phyloP scores from a whole-genome alignment of 176 grass and related monocot species.

The Raddia guianensis region DNA sequence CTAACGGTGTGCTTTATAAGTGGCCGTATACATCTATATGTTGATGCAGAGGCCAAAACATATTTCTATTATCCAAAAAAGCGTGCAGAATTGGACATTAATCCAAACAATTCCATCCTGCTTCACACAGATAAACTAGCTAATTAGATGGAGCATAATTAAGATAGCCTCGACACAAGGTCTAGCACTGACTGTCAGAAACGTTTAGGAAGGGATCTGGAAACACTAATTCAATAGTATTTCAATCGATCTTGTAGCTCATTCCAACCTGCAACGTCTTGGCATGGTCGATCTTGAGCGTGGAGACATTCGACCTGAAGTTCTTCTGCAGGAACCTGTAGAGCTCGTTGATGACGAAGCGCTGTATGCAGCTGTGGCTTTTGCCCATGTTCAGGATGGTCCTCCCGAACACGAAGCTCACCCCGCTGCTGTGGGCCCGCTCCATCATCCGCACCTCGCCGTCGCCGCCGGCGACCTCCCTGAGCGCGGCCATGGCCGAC shows the following conservation, averaged over 20 bases:
- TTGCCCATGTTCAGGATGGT: conserved; percentile 39
- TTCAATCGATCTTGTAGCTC: conserved; percentile 38
- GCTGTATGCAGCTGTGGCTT: conserved; percentile 13
- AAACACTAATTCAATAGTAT: background rate
- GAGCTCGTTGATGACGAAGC: conserved; percentile 31
- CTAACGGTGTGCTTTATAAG: too few relatives aligned
- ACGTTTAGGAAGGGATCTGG: background rate
- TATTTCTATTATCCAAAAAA: too few relatives aligned
- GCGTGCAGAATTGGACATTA: background rate
- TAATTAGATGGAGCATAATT: background rate
- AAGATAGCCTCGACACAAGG: background rate
- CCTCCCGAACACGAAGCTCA: conserved; percentile 47
- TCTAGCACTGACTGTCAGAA: background rate
- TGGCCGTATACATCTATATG: too few relatives aligned
- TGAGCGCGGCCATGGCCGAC: conserved; percentile 33
- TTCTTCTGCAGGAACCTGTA: conserved; percentile 62
- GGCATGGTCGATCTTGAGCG: conserved; percentile 33
- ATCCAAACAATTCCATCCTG: background rate
- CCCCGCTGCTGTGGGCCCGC: background rate
- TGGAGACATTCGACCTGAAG: conserved; percentile 49
- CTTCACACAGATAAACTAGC: background rate
- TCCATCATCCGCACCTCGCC: conserved; percentile 28
- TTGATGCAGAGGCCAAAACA: too few relatives aligned
- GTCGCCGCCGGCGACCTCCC: background rate
- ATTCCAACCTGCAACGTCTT: conserved; percentile 54